A percentile compares a stretch with the other conserved stretches of the same genome.
Evolutionary conservation across 2,329 filamentous ascomycete genomes (phyloP).

Genomic region (Microdochium trichocladiopsis): DNA sequence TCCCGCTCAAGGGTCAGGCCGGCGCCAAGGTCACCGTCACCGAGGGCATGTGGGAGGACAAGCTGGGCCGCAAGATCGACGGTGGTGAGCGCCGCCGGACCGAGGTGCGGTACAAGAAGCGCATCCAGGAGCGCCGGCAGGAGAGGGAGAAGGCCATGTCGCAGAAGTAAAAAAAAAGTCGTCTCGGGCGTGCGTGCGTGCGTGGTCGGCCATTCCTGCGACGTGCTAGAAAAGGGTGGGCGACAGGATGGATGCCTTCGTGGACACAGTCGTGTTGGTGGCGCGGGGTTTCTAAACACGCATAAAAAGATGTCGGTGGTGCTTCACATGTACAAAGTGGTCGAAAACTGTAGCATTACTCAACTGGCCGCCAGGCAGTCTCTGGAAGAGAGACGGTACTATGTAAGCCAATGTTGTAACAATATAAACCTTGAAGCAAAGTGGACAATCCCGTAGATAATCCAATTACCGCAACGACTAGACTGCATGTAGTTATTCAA

Average conservation of each 20-base stretch:
- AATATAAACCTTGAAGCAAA: not conserved
- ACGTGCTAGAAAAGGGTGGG: not conserved
- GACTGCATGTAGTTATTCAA: too few relatives aligned
- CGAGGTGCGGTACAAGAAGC: constrained; percentile 81
- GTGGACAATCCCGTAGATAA: not conserved
- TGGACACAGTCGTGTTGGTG: too few relatives aligned
- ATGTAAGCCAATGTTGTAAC: not conserved
- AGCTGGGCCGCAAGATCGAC: constrained; percentile 83
- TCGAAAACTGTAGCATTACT: not conserved
- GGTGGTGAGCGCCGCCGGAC: constrained; percentile 88
- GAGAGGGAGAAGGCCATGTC: constrained; percentile 27
- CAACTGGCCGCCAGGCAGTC: not conserved
- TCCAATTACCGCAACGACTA: too few relatives aligned
- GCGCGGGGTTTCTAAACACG: too few relatives aligned
- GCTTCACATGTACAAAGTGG: not conserved
- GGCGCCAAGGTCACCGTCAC: constrained; percentile 62
- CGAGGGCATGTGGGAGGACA: constrained; percentile 92
- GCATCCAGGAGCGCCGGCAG: constrained; percentile 72
- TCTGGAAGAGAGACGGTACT: not conserved
- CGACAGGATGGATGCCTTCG: too few relatives aligned
- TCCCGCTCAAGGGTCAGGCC: constrained; percentile 57
- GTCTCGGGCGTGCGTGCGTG: too few relatives aligned
- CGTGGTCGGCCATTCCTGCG: too few relatives aligned
- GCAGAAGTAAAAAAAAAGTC: not conserved
- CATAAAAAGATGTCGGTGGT: too few relatives aligned